These are phyloP conservation scores for Yamadazyma diospyri DNA, from an alignment of 1,139 yeast genomes.

Conservation along the genomic window DNA sequence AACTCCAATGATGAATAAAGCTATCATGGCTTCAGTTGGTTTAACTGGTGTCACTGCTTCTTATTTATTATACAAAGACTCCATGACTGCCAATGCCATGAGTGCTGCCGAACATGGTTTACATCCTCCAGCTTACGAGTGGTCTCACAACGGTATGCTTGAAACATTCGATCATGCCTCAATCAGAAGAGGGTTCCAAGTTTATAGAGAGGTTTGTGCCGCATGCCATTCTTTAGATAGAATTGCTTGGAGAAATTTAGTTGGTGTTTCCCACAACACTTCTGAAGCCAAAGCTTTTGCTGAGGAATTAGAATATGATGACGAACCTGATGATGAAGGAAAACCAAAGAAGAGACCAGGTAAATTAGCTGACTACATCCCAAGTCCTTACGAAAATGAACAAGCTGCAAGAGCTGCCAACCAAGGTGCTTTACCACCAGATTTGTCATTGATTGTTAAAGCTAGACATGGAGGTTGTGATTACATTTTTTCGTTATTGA, in stretches of 20 bases:
- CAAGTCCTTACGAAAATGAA: slow-evolving; percentile 94
- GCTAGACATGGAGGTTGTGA: slow-evolving; percentile 99
- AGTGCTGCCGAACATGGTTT: slow-evolving; percentile 99
- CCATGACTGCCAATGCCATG: slow-evolving; percentile 89
- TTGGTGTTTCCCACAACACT: slow-evolving; percentile 93
- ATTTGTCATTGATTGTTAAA: slow-evolving; percentile 92
- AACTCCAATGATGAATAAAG: slow-evolving; percentile 47
- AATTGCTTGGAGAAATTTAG: slow-evolving; percentile 98
- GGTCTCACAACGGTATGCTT: slow-evolving; percentile 94
- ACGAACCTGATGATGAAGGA: slow-evolving; percentile 99
- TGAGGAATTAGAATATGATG: slow-evolving; percentile 96
- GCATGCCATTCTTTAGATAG: slow-evolving; percentile 97
- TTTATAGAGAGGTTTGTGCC: slow-evolving; percentile 97
- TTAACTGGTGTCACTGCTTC: slow-evolving; percentile 70
- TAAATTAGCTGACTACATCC: slow-evolving; percentile 92
- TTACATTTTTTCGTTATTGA: slow-evolving; percentile 88
- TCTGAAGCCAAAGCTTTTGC: slow-evolving; percentile 91
- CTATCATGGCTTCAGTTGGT: slow-evolving; percentile 63
- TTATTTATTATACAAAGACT: slow-evolving; percentile 72
- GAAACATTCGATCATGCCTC: slow-evolving; percentile 94
- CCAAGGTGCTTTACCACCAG: slow-evolving; percentile 99
- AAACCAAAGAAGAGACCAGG: slow-evolving; percentile 98
- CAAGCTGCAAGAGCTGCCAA: slow-evolving; percentile 99
- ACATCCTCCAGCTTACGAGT: slow-evolving; percentile 88
- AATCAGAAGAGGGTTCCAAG: slow-evolving; percentile 98